These are phyloP conservation scores for Helianthus annuus DNA, from an alignment of 129 eudicot species.

Conservation along the genomic window HanXRQr2.0-SUNRISE NC_035449.2:2560421-2560920, in stretches of 20 bases:
- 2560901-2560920: constrained; percentile 73
- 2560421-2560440: constrained; percentile 76
- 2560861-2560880: constrained; percentile 53
- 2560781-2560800: constrained; percentile 26
- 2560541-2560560: constrained; percentile 33
- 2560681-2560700: constrained; percentile 76
- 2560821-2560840: constrained; percentile 59
- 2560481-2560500: constrained; percentile 30
- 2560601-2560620: constrained; percentile 45
- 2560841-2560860: constrained; percentile 72
- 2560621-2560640: constrained; percentile 71
- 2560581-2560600: constrained; percentile 42
- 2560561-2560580: constrained; percentile 46
- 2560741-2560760: constrained; percentile 56
- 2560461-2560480: constrained; percentile 73
- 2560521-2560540: constrained; percentile 39
- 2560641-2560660: constrained; percentile 69
- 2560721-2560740: constrained; percentile 62
- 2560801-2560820: constrained; percentile 58
- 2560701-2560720: constrained; percentile 63
- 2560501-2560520: constrained; percentile 25
- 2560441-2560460: constrained; percentile 73
- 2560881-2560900: constrained; percentile 54
- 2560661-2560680: constrained; percentile 44
- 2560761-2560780: constrained; percentile 50